Evolutionary conservation across 2,329 filamentous ascomycete species (phyloP).

Genomic region (Sordariomycetes sp.): DNA sequence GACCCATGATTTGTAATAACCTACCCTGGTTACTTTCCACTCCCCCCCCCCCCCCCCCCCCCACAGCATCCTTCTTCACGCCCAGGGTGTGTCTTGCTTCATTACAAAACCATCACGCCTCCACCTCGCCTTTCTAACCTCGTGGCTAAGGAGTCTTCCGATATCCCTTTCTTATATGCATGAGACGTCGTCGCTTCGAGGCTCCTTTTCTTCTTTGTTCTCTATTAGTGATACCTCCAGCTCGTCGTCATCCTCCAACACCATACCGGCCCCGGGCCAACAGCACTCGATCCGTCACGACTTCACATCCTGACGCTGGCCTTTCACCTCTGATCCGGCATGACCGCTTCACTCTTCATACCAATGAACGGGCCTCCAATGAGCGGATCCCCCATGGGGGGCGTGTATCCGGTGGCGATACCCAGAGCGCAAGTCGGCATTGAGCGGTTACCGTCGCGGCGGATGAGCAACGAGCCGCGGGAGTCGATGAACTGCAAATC

Average conservation of each 20-base stretch:
- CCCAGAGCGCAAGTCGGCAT: conserved; percentile 70
- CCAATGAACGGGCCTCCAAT: conserved; percentile 27
- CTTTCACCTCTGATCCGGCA: conserved; percentile 11
- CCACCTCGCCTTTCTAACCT: not conserved
- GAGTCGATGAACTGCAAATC: conserved; percentile 96
- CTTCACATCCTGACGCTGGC: not conserved
- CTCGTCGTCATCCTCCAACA: not conserved
- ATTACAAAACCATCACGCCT: conserved; percentile 2
- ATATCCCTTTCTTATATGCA: not conserved
- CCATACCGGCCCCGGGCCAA: not conserved
- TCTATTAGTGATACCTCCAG: not conserved
- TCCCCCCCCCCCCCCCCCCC: not conserved
- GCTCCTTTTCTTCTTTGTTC: not conserved
- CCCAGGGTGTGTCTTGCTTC: not conserved
- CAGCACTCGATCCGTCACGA: not conserved
- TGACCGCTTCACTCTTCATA: conserved; percentile 25
- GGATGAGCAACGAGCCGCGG: conserved; percentile 60
- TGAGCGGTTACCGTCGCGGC: conserved; percentile 60
- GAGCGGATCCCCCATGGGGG: conserved; percentile 26
- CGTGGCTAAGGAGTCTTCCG: not conserved
- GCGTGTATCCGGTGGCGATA: conserved; percentile 40
- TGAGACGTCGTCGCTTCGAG: not conserved
- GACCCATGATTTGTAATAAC: not conserved
- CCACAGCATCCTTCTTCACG: not conserved
- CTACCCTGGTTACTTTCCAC: not conserved